These are phyloP conservation scores for Lineolata rhizophorae DNA, from an alignment of 495 filamentous ascomycete genomes.

Conservation along the genomic window DNA sequence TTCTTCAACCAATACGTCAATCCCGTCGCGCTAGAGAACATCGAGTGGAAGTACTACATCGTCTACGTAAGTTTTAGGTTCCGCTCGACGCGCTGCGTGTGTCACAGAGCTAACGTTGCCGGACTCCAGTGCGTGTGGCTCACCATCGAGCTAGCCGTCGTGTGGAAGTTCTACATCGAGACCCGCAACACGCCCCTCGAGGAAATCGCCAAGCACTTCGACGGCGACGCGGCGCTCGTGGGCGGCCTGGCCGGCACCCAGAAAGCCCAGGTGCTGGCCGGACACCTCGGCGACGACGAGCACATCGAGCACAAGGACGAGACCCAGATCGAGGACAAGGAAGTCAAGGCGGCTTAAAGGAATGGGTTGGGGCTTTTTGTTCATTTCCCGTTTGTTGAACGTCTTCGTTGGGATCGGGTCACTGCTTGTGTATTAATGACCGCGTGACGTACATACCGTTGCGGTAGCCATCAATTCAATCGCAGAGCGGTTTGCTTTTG, in stretches of 20 bases:
- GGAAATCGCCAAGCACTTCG: conserved; percentile 27
- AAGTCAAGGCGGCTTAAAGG: too few species aligned
- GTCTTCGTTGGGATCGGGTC: too few species aligned
- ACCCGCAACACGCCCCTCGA: conserved; percentile 26
- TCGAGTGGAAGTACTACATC: conserved; percentile 13
- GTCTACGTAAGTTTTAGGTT: conserved; percentile 11
- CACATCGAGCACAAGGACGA: not conserved
- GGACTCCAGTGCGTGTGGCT: conserved; percentile 25
- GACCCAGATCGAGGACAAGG: too few species aligned
- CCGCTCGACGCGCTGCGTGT: conserved; percentile 5
- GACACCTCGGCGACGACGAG: not conserved
- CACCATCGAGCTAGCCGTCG: conserved; percentile 21
- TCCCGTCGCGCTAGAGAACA: conserved; percentile 1
- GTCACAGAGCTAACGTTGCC: conserved; percentile 14
- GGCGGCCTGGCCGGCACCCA: too few species aligned
- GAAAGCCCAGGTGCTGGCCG: not conserved
- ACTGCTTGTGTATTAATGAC: too few species aligned
- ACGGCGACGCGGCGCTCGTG: conserved; percentile 17
- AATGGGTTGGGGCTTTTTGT: too few species aligned
- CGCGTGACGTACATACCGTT: too few species aligned
- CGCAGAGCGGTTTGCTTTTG: too few species aligned
- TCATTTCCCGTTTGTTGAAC: too few species aligned
- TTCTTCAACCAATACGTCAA: conserved; percentile 20
- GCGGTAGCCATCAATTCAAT: too few species aligned
- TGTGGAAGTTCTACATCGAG: conserved; percentile 25